Conservation (phyloP, 345 rosid species). For the Melaleuca alternifolia region DNA sequence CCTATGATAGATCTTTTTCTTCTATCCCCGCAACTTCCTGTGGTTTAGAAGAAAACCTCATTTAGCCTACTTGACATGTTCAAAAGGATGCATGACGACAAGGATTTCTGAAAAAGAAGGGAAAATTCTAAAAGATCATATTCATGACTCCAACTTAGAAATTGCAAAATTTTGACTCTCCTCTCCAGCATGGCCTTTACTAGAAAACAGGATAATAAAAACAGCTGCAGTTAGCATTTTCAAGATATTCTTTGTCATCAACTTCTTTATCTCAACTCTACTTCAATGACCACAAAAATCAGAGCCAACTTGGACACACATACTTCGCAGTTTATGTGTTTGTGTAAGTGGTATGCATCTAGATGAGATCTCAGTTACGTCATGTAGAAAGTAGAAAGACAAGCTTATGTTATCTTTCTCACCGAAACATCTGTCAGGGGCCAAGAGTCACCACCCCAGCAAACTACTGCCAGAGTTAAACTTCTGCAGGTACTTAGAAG, state of each 20-base stretch:
- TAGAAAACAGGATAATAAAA: not conserved
- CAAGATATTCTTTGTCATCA: not conserved
- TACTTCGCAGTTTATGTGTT: not conserved
- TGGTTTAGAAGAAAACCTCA: not conserved
- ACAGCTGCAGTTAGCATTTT: not conserved
- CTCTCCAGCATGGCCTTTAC: not conserved
- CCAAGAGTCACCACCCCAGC: not conserved
- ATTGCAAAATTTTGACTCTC: not conserved
- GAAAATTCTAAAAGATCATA: not conserved
- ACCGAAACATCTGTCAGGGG: not conserved
- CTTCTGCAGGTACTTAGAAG: not conserved
- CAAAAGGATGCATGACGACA: not conserved
- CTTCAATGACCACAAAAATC: not conserved
- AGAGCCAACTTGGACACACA: not conserved
- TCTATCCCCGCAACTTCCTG: not conserved
- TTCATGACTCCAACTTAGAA: not conserved
- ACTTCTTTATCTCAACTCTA: not conserved
- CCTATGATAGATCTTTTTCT: not conserved
- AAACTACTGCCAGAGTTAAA: not conserved
- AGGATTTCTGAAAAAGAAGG: not conserved
- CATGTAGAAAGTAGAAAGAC: not conserved
- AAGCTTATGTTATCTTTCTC: constrained; percentile 1
- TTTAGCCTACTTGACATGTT: not conserved
- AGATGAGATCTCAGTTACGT: not conserved
- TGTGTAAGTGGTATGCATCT: not conserved